These are phyloP conservation scores for Globisporangium splendens DNA, from an alignment of 352 stramenopile genomes.

Conservation along the genomic window DNA sequence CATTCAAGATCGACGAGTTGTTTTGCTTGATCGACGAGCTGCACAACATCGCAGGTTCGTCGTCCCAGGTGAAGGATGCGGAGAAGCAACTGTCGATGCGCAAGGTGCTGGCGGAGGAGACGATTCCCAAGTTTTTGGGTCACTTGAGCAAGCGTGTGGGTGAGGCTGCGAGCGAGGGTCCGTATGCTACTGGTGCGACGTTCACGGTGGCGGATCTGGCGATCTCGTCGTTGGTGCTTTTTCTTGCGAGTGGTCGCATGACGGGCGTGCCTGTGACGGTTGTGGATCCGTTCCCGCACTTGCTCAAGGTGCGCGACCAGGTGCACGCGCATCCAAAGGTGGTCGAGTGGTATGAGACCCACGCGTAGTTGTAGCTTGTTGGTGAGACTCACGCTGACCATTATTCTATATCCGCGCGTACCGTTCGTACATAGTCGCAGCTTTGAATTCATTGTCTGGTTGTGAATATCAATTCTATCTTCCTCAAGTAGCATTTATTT, in stretches of 20 bases:
- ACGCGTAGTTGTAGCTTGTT: too few species aligned
- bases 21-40: constrained; percentile 37
- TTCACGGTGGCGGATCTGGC: constrained; percentile 31
- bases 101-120: constrained; percentile 20
- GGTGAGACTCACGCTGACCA: too few species aligned
- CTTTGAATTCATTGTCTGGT: too few species aligned
- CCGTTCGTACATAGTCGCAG: too few species aligned
- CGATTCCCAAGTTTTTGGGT: constrained; percentile 36
- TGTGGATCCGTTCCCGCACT: constrained; percentile 20
- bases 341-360: constrained; percentile 26
- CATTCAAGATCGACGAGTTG: constrained; percentile 37
- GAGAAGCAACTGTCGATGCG: constrained; percentile 23
- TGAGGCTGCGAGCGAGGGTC: too few species aligned
- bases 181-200: constrained; percentile 15
- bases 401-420: too few species aligned
- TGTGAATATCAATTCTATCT: too few species aligned
- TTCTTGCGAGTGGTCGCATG: constrained; percentile 21
- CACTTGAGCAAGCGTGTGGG: constrained; percentile 39
- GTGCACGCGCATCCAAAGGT: constrained; percentile 32
- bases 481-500: too few species aligned
- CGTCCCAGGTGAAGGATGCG: constrained; percentile 27
- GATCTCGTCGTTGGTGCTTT: constrained; percentile 20
- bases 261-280: constrained; percentile 20
- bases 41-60: constrained; percentile 30
- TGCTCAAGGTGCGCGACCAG: constrained; percentile 23